A percentile compares a stretch with the other conserved stretches of the same genome.
phyloP scores from a whole-genome alignment of 805 yeast species.

The Myxozyma neglecta region DNA sequence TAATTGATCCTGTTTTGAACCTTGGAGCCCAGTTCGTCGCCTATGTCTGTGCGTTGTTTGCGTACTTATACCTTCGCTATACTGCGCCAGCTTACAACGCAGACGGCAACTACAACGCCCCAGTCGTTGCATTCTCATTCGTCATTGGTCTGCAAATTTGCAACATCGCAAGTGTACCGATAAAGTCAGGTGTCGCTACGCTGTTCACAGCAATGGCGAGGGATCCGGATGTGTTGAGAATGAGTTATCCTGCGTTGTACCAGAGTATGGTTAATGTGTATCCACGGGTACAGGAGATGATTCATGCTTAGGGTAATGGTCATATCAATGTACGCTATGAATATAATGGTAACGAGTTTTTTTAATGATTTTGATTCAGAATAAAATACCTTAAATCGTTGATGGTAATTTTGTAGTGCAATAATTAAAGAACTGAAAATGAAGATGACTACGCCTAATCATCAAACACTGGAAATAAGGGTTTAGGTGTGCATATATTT shows the following conservation, averaged over 20 bases:
- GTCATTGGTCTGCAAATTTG: slow-evolving; percentile 75
- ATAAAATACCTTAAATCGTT: no score
- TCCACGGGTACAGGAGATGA: slow-evolving; percentile 65
- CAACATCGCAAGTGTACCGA: slow-evolving; percentile 67
- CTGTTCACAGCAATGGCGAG: slow-evolving; percentile 80
- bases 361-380: no score
- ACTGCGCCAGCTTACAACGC: slow-evolving; percentile 68
- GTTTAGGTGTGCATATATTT: no score
- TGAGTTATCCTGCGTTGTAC: slow-evolving; percentile 67
- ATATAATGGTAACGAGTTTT: background rate
- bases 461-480: no score
- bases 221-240: slow-evolving; percentile 79
- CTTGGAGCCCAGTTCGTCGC: slow-evolving; percentile 73
- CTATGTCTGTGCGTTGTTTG: slow-evolving; percentile 60
- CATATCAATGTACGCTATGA: no score
- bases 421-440: no score
- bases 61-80: slow-evolving; percentile 63
- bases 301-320: slow-evolving; percentile 31
- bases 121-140: slow-evolving; percentile 71
- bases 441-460: no score
- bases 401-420: no score
- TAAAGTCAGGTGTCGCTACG: slow-evolving; percentile 79
- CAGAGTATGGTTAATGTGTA: slow-evolving; percentile 64
- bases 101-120: slow-evolving; percentile 63
- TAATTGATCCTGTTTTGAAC: slow-evolving; percentile 75